Conservation (phyloP, 2,329 filamentous ascomycete species). For the Exserohilum turcica region DNA sequence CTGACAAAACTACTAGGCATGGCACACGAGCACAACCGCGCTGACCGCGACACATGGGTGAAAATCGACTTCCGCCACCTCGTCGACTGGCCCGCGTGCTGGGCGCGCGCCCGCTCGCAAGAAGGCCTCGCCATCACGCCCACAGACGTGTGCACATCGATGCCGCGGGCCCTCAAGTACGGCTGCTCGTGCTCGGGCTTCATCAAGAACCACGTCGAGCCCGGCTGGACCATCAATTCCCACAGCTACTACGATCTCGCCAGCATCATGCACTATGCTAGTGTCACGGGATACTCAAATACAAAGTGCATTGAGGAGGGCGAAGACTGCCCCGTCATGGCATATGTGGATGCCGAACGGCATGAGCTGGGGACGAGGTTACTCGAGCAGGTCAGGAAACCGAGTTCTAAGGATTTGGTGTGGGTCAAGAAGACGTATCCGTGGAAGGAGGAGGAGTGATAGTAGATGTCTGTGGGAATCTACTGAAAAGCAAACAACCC, state of each 20-base stretch:
- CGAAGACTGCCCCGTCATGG: background rate
- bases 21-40: conserved; percentile 10
- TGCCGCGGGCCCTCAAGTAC: background rate
- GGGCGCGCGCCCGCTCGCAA: background rate
- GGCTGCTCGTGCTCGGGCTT: background rate
- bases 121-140: background rate
- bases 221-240: background rate
- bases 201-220: background rate
- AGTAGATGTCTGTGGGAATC: background rate
- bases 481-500: no score
- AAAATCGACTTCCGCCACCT: background rate
- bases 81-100: background rate
- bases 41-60: conserved; percentile 11
- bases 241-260: background rate
- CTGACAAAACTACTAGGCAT: background rate
- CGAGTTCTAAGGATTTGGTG: conserved; percentile 2
- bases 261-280: conserved; percentile 7
- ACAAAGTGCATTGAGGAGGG: background rate
- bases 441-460: background rate
- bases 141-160: background rate
- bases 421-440: conserved; percentile 2
- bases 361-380: background rate
- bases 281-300: background rate
- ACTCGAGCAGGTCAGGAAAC: conserved; percentile 3
- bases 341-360: background rate